A percentile compares a stretch with the other conserved stretches of the same genome.
Evolutionary conservation across 495 filamentous ascomycete species (phyloP).

Genomic region (Penicillium coprophilum): DNA sequence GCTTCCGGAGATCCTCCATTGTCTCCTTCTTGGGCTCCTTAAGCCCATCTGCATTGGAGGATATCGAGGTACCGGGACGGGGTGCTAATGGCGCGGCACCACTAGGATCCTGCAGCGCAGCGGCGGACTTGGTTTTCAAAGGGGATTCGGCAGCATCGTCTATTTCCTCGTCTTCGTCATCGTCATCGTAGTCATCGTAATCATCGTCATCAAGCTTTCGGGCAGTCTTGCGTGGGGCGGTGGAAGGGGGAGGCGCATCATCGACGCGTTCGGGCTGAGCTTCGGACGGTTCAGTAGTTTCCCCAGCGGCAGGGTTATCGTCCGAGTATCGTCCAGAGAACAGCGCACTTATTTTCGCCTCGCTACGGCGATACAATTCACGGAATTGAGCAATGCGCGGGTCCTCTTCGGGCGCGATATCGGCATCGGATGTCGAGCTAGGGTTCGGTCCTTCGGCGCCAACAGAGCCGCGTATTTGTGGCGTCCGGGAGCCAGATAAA

Average conservation of each 20-base stretch:
- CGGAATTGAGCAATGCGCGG: constrained; percentile 60
- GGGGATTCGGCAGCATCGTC: constrained; percentile 53
- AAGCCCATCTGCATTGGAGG: constrained; percentile 28
- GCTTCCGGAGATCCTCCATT: constrained; percentile 85
- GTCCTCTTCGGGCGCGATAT: constrained; percentile 61
- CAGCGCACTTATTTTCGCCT: constrained; percentile 58
- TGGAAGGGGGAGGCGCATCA: constrained; percentile 34
- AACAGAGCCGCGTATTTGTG: constrained; percentile 50
- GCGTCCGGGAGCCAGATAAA: constrained; percentile 48
- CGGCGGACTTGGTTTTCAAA: constrained; percentile 58
- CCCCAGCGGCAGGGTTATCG: constrained; percentile 33
- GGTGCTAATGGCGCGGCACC: constrained; percentile 31
- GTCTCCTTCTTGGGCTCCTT: constrained; percentile 59
- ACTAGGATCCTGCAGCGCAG: constrained; percentile 39
- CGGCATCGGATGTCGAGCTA: constrained; percentile 50
- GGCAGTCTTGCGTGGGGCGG: constrained; percentile 58
- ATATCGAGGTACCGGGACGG: constrained; percentile 30
- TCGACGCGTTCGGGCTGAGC: constrained; percentile 40
- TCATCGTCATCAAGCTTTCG: constrained; percentile 81
- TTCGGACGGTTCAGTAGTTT: constrained; percentile 29
- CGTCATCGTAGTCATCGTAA: constrained; percentile 71
- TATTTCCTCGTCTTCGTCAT: constrained; percentile 76
- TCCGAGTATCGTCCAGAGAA: constrained; percentile 52
- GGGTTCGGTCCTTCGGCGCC: constrained; percentile 49
- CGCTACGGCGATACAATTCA: constrained; percentile 57